Conservation (phyloP, 305 asterid genomes). For the Ajuga reptans region DNA sequence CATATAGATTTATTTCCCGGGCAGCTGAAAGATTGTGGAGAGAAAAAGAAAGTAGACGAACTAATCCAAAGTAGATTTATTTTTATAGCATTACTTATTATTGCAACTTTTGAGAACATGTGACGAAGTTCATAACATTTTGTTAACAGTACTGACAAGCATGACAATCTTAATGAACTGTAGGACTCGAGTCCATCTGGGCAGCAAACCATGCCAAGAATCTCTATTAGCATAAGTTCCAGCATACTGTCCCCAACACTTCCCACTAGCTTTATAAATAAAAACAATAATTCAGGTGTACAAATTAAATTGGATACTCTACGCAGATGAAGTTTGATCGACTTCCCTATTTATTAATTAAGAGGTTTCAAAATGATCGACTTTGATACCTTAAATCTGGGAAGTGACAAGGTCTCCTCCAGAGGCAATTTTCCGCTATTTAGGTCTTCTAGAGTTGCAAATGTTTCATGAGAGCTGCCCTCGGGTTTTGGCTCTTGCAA, state of each 20-base stretch:
- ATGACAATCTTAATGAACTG: background rate
- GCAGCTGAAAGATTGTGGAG: background rate
- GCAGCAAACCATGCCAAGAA: background rate
- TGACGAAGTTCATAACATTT: background rate
- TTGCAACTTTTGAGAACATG: background rate
- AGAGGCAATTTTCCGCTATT: slow-evolving; percentile 70
- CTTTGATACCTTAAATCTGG: slow-evolving; percentile 71
- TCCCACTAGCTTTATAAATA: background rate
- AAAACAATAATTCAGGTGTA: background rate
- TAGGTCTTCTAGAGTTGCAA: slow-evolving; percentile 62
- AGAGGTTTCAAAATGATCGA: slow-evolving; percentile 1
- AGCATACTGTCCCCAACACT: background rate
- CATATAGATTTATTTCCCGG: too few species aligned
- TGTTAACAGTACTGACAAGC: background rate
- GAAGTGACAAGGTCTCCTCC: slow-evolving; percentile 80
- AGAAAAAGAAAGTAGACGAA: background rate
- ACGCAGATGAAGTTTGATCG: background rate
- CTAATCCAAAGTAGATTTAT: too few species aligned
- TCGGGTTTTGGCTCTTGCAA: slow-evolving; percentile 29
- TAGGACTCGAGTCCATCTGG: background rate
- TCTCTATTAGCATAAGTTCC: background rate
- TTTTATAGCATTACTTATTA: background rate
- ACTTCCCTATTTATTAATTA: background rate
- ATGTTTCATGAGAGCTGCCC: slow-evolving; percentile 34
- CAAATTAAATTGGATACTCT: background rate